phyloP scores from a whole-genome alignment of 2,329 filamentous ascomycete genomes.

The Beauveria brongniartii region DNA sequence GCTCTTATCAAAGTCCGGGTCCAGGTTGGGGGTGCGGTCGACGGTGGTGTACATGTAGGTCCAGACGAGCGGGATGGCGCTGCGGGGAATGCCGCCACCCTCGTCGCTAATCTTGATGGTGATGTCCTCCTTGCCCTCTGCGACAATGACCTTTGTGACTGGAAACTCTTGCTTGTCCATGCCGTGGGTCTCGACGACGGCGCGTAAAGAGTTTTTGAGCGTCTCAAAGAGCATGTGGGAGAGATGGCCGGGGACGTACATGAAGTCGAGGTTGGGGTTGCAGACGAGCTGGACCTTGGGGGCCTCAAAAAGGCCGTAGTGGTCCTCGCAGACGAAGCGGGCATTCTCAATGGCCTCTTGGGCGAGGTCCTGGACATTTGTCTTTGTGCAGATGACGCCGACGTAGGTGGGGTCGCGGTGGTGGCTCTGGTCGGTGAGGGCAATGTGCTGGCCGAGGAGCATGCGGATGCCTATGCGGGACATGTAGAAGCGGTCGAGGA shows the following conservation, averaged over 20 bases:
- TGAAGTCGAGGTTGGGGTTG: constrained; percentile 90
- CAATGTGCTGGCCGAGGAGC: constrained; percentile 98
- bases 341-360: constrained; percentile 98
- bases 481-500: constrained; percentile 99
- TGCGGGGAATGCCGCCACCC: constrained; percentile 88
- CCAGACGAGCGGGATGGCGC: constrained; percentile 95
- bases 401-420: constrained; percentile 89
- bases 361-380: constrained; percentile 88
- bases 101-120: constrained; percentile 98
- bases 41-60: constrained; percentile 99
- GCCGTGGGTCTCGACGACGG: constrained; percentile 91
- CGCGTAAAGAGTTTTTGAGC: constrained; percentile 93
- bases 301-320: constrained; percentile 94
- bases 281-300: constrained; percentile 96
- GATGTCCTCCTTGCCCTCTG: constrained; percentile 96
- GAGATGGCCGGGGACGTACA: constrained; percentile 98
- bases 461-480: constrained; percentile 97
- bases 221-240: constrained; percentile 99
- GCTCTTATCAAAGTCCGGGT: constrained; percentile 97
- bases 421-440: constrained; percentile 85
- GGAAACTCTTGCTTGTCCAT: constrained; percentile 95
- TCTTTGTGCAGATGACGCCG: constrained; percentile 98
- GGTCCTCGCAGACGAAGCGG: constrained; percentile 97
- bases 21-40: constrained; percentile 86
- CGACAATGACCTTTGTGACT: constrained; percentile 93